These are phyloP conservation scores for Candida frijolesensis DNA, from an alignment of 1,139 yeast genomes.

Conservation along the genomic window DNA sequence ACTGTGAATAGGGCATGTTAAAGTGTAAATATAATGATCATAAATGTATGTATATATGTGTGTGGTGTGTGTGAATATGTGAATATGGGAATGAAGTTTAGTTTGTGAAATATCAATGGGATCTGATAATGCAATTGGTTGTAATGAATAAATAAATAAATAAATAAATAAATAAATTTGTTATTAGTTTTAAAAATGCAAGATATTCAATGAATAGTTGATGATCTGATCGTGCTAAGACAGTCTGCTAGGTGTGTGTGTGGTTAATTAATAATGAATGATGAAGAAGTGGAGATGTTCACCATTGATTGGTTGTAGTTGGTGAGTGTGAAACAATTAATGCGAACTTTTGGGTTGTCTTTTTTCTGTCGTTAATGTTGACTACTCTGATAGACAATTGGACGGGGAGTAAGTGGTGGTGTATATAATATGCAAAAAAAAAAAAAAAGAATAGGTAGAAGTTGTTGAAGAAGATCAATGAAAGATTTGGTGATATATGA, in stretches of 20 bases:
- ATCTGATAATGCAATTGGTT: neutral
- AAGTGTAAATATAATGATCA: neutral
- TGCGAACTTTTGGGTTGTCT: neutral
- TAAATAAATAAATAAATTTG: neutral
- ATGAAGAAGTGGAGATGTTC: no score
- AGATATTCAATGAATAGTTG: neutral
- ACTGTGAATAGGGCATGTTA: constrained; percentile 3
- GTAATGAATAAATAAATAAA: neutral
- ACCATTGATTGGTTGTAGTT: no score
- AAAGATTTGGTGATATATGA: neutral
- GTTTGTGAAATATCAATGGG: neutral
- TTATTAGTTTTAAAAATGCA: neutral
- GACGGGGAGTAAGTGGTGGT: no score
- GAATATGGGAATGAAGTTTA: neutral
- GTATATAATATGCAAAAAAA: no score
- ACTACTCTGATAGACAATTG: no score
- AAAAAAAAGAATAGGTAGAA: neutral
- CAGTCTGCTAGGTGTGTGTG: neutral
- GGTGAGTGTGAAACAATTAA: no score
- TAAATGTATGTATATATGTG: neutral
- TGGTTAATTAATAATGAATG: no score
- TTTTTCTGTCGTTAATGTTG: neutral
- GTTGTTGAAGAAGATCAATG: neutral
- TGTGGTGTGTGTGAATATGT: neutral
- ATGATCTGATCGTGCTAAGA: neutral